Evolutionary conservation across 2,329 filamentous ascomycete genomes (phyloP).

Genomic region (Keithomyces neogunnii): DNA sequence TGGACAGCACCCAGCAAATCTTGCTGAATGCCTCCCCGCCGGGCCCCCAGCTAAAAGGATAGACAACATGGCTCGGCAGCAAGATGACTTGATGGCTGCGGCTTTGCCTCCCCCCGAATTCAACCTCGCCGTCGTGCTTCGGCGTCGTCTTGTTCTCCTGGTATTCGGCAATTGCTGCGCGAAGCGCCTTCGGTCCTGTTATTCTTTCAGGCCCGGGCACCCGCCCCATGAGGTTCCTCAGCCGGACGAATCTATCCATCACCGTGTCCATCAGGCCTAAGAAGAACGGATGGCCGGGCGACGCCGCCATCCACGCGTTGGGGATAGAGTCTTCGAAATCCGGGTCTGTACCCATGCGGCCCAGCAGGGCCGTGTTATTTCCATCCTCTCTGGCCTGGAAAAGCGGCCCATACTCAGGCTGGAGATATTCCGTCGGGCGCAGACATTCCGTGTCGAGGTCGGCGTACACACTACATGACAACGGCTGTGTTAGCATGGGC

Average conservation of each 20-base stretch:
- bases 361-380: slow-evolving; percentile 16
- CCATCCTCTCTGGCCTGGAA: not conserved
- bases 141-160: not conserved
- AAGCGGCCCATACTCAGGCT: not conserved
- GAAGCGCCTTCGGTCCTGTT: slow-evolving; percentile 11
- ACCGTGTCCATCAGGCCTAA: slow-evolving; percentile 13
- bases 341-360: slow-evolving; percentile 22
- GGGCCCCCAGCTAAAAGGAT: slow-evolving; percentile 17
- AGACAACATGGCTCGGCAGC: slow-evolving; percentile 14
- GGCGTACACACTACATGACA: slow-evolving; percentile 18
- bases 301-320: slow-evolving; percentile 28
- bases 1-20: slow-evolving; percentile 13
- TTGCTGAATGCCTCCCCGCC: slow-evolving; percentile 7
- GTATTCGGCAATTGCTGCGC: slow-evolving; percentile 9
- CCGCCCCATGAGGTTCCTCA: not conserved
- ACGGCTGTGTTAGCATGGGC: not conserved
- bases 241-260: not conserved
- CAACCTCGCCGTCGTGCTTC: slow-evolving; percentile 2
- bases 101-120: slow-evolving; percentile 1
- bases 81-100: slow-evolving; percentile 12
- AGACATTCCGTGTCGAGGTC: slow-evolving; percentile 17
- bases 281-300: slow-evolving; percentile 25
- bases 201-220: slow-evolving; percentile 4
- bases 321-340: slow-evolving; percentile 22
- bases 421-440: slow-evolving; percentile 4